Evolutionary conservation across 148 eudicot genomes (phyloP).

Genomic region (Dysphania ambrosioides): DNA sequence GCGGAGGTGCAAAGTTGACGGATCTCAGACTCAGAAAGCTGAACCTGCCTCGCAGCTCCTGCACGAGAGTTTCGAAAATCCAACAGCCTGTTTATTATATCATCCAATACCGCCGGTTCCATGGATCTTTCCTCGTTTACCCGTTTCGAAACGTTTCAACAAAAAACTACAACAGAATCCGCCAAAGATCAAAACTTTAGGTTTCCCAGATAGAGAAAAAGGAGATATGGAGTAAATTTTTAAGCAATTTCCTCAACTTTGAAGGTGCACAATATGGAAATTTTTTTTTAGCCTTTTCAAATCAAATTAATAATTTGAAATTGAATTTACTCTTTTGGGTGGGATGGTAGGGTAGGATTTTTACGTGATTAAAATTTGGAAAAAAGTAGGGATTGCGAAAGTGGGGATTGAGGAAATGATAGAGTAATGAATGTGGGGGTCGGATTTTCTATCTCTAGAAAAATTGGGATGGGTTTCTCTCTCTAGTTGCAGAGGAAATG

Average conservation of each 20-base stretch:
- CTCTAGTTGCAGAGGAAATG: conserved; percentile 18
- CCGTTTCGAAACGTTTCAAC: conserved; percentile 23
- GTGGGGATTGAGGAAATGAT: too few relatives aligned
- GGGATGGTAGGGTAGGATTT: conserved; percentile 12
- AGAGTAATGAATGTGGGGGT: neutral
- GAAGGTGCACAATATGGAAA: conserved; percentile 8
- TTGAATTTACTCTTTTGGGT: neutral
- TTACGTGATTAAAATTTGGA: conserved; percentile 20
- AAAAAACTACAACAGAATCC: neutral
- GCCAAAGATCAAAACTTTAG: too few relatives aligned
- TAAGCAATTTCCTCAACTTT: conserved; percentile 7
- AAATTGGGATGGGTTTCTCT: neutral
- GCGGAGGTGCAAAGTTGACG: conserved; percentile 61
- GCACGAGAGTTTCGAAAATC: conserved; percentile 54
- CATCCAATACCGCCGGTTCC: conserved; percentile 56
- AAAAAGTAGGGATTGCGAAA: neutral
- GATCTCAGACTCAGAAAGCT: conserved; percentile 74
- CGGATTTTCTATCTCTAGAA: conserved; percentile 2
- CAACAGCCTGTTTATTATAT: conserved; percentile 55
- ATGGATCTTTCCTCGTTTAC: conserved; percentile 31
- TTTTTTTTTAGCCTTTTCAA: neutral
- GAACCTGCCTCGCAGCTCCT: conserved; percentile 55
- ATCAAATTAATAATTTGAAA: too few relatives aligned
- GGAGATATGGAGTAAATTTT: neutral
- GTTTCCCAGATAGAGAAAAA: conserved; percentile 5